Conservation (phyloP, 1,284 basidiomycete genomes). For the Prillingera fragicola region DNA sequence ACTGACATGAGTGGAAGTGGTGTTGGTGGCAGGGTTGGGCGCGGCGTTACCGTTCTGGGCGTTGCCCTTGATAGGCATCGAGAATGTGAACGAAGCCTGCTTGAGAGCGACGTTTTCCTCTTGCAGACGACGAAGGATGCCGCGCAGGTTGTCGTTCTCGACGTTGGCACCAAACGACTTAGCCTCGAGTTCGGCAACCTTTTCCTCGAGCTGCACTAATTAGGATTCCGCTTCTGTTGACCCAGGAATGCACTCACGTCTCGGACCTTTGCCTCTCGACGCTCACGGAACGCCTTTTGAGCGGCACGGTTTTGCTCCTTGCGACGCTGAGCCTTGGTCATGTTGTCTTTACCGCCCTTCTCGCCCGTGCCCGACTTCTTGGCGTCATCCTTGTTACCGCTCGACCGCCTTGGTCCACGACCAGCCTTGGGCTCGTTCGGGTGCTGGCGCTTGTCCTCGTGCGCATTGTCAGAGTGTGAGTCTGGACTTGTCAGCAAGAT, state of each 20-base stretch:
- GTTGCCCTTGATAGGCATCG: constrained; percentile 34
- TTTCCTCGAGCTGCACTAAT: constrained; percentile 42
- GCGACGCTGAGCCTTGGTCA: constrained; percentile 40
- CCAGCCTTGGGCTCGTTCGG: constrained; percentile 13
- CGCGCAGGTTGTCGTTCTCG: constrained; percentile 48
- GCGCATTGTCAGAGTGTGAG: constrained; percentile 29
- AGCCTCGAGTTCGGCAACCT: constrained; percentile 44
- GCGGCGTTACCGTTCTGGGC: constrained; percentile 3
- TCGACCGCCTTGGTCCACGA: constrained; percentile 12
- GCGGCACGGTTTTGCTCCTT: constrained; percentile 50
- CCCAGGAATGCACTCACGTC: constrained; percentile 39
- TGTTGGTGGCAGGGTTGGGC: constrained; percentile 1
- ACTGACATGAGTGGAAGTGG: not conserved
- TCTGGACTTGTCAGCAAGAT: constrained; percentile 19
- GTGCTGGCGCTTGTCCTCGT: constrained; percentile 43
- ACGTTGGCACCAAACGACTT: constrained; percentile 42
- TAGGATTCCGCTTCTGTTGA: too few species aligned
- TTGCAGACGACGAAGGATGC: constrained; percentile 44
- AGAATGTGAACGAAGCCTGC: constrained; percentile 46
- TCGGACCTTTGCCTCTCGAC: constrained; percentile 46
- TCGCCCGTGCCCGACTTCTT: constrained; percentile 5
- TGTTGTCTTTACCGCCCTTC: constrained; percentile 12
- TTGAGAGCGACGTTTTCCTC: constrained; percentile 48
- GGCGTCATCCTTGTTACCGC: constrained; percentile 6
- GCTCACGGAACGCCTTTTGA: constrained; percentile 49